phyloP scores from a whole-genome alignment of 345 rosid genomes.

The Cardamine chenopodiifolia region DNA sequence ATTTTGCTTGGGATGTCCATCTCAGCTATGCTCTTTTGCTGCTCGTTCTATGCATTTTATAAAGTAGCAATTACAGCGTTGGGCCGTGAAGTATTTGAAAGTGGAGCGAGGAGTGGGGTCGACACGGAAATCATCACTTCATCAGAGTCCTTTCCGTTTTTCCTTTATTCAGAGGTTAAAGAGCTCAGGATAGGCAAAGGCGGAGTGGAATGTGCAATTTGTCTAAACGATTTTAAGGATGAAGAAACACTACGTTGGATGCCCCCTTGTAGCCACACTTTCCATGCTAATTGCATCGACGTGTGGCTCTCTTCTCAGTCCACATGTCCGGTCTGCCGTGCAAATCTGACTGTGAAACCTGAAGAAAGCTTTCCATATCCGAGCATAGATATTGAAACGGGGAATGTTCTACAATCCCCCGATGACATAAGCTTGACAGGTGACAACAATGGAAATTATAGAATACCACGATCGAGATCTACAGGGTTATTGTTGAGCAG shows the following conservation, averaged over 20 bases:
- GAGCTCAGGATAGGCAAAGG: constrained; percentile 57
- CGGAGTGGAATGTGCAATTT: constrained; percentile 66
- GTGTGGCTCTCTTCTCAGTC: constrained; percentile 63
- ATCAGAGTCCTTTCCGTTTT: constrained; percentile 64
- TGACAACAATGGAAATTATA: constrained; percentile 23
- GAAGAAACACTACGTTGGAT: constrained; percentile 68
- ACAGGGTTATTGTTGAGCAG: constrained; percentile 48
- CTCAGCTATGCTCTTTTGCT: not conserved
- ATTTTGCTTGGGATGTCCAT: constrained; percentile 6
- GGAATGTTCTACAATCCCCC: constrained; percentile 14
- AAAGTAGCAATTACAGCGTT: not conserved
- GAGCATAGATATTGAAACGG: constrained; percentile 36
- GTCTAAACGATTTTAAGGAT: constrained; percentile 68
- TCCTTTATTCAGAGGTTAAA: constrained; percentile 64
- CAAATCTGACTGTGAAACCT: constrained; percentile 27
- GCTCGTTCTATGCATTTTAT: not conserved
- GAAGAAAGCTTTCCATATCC: constrained; percentile 34
- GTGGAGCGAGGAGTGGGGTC: constrained; percentile 44
- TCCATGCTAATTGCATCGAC: constrained; percentile 69
- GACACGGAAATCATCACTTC: constrained; percentile 51
- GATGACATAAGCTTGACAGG: constrained; percentile 28
- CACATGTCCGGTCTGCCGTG: constrained; percentile 87
- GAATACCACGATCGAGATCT: constrained; percentile 55
- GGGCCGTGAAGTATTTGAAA: constrained; percentile 1
- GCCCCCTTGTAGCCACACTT: constrained; percentile 76